These are phyloP conservation scores for Centrapalus pauciflorus DNA, from an alignment of 129 eudicot genomes.

Conservation along the genomic window DNA sequence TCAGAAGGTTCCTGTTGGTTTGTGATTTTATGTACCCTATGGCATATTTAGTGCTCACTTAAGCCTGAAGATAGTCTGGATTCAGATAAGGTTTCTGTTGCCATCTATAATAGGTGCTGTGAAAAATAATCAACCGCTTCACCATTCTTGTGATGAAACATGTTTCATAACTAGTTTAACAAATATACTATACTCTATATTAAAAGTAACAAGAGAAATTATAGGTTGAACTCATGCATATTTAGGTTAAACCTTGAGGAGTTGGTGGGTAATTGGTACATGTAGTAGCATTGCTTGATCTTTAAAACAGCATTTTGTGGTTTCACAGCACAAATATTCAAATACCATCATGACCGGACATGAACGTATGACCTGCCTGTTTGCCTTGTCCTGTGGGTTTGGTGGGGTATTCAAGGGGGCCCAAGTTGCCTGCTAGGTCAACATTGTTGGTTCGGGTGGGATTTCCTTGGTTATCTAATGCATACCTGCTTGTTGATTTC, in stretches of 20 bases:
- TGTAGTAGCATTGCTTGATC: not conserved
- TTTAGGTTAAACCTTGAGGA: not conserved
- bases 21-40: not conserved
- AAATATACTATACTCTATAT: not conserved
- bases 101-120: not conserved
- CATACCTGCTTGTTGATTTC: not conserved
- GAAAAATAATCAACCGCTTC: not conserved
- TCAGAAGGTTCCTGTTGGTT: not conserved
- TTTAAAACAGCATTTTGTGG: not conserved
- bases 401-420: too few relatives aligned
- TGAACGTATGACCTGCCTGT: not conserved
- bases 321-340: not conserved
- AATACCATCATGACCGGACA: slow-evolving; percentile 5
- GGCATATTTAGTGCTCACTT: not conserved
- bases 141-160: not conserved
- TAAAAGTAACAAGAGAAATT: not conserved
- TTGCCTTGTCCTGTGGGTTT: too few relatives aligned
- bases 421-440: too few relatives aligned
- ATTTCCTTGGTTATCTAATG: too few relatives aligned
- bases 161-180: not conserved
- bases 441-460: too few relatives aligned
- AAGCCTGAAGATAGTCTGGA: not conserved
- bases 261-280: not conserved
- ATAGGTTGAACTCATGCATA: too few relatives aligned
- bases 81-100: not conserved